Evolutionary conservation across 2,329 filamentous ascomycete genomes (phyloP).

Genomic region (Trichoderma breve): DNA sequence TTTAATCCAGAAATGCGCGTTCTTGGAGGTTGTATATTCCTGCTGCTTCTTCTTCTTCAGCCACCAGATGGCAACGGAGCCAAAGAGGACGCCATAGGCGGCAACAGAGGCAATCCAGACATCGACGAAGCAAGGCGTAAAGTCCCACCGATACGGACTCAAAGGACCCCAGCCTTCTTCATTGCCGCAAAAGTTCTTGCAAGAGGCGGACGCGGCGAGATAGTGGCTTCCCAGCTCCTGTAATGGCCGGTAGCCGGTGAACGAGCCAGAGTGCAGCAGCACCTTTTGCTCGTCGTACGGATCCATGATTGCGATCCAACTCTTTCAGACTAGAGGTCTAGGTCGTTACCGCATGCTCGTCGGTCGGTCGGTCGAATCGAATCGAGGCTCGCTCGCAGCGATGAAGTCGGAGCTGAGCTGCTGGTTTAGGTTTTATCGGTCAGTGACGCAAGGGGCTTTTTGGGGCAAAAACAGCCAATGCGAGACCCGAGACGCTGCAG

Average conservation of each 20-base stretch:
- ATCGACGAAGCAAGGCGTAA: constrained; percentile 97
- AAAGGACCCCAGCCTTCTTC: constrained; percentile 93
- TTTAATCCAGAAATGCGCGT: constrained; percentile 92
- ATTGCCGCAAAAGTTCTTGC: constrained; percentile 77
- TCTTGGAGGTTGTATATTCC: constrained; percentile 66
- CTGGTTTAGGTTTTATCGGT: constrained; percentile 10
- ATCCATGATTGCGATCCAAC: constrained; percentile 31
- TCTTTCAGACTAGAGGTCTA: not conserved
- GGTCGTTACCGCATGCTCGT: constrained; percentile 20
- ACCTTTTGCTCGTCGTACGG: constrained; percentile 43
- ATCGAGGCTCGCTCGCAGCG: not conserved
- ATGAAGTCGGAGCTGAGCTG: not conserved
- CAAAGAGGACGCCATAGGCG: constrained; percentile 73
- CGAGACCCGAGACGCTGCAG: not conserved
- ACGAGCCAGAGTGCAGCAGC: constrained; percentile 57
- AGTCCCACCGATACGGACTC: constrained; percentile 83
- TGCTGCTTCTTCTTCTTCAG: constrained; percentile 67
- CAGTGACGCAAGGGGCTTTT: constrained; percentile 13
- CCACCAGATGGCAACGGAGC: constrained; percentile 76
- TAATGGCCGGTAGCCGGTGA: constrained; percentile 55
- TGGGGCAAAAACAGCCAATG: not conserved
- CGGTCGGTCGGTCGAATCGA: constrained; percentile 24
- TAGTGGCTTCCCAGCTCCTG: constrained; percentile 57
- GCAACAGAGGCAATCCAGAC: constrained; percentile 80
- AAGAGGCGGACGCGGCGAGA: constrained; percentile 49